Evolutionary conservation across 768 basidiomycete genomes (phyloP), one percentile per base, ranked within the genome.

Genomic region (Podaxis pistillaris): DNA sequence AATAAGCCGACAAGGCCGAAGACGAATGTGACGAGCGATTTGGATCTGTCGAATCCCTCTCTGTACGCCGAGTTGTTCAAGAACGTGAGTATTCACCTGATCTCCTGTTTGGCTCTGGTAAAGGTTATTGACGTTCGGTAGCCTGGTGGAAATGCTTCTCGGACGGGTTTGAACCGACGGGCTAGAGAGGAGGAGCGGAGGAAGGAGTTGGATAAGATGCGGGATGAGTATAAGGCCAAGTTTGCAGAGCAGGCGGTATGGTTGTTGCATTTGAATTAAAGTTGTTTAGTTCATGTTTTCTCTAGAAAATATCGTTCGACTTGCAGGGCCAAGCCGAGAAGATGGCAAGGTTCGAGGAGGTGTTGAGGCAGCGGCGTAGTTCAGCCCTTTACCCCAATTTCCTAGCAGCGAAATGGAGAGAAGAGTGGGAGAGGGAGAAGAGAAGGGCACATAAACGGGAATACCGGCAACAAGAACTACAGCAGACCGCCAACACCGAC

Each of bases 11-110:
- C 65, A 28, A 57, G 62, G 19, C 69, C 69, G 5, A 64, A 68
- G 17, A 68, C 64, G 26, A 63, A 56, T 17, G 81, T 79, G 0
- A 80, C 80, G 52, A 73, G 83, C 6, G 88, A 91, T 64, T 73
- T 91, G 53, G 86, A 90, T 68, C 69, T 91, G 60, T 81, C 79
- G n/a, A 81, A 90, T 66, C 76, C 78, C 36, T 81, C 74, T 57
- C 76, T 90, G n/a, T 91, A 90, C 63, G 82, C 83, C 7, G 78
- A 83, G 66, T 72, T 91, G 37, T 91, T 91, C 68, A 83, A 80
- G 70, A 73, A 76, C 55, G 86, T 87, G 64, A 55, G 80, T 73
- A 19, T 5, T 37, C 41, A 54, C 24, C 50, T 40, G 3, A 49
- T 13, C 3, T 53, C 19, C 17, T 17, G 13, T 37, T 54, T 3